These are phyloP conservation scores for Nakazawaea siamensis DNA, from an alignment of 805 yeast genomes.

Conservation along the genomic window DNA sequence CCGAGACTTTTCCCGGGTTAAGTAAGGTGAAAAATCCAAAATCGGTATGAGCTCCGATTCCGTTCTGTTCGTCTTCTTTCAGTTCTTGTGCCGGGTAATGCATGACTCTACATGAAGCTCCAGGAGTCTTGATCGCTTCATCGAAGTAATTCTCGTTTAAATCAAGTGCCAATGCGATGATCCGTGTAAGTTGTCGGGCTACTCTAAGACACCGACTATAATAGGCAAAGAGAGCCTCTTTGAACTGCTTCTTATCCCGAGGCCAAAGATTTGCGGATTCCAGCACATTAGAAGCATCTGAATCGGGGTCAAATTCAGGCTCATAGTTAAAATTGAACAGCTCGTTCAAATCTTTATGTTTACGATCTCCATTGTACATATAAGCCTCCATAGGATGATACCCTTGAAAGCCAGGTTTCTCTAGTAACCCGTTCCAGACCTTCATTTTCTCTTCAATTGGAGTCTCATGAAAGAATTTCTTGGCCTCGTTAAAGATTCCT, in stretches of 20 bases:
- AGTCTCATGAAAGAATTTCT: slow-evolving; percentile 12
- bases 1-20: slow-evolving; percentile 20
- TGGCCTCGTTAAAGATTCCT: slow-evolving; percentile 11
- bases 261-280: slow-evolving; percentile 19
- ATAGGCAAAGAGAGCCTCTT: slow-evolving; percentile 2
- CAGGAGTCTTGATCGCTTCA: slow-evolving; percentile 17
- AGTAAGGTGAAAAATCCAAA: slow-evolving; percentile 22
- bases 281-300: not conserved
- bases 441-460: slow-evolving; percentile 20
- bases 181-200: slow-evolving; percentile 13
- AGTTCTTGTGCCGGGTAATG: slow-evolving; percentile 22
- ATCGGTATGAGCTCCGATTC: slow-evolving; percentile 26
- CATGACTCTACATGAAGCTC: slow-evolving; percentile 19
- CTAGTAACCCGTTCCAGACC: slow-evolving; percentile 17
- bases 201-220: slow-evolving; percentile 3
- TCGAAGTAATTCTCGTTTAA: slow-evolving; percentile 18
- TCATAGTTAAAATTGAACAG: slow-evolving; percentile 21
- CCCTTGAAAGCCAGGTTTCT: slow-evolving; percentile 16
- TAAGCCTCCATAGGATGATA: slow-evolving; percentile 16
- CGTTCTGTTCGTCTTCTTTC: slow-evolving; percentile 18
- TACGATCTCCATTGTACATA: slow-evolving; percentile 14
- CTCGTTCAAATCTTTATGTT: slow-evolving; percentile 17
- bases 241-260: slow-evolving; percentile 14
- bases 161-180: slow-evolving; percentile 19
- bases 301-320: slow-evolving; percentile 14